Conservation (phyloP, 306 rosid species). For the Mimosa bimucronata region DNA sequence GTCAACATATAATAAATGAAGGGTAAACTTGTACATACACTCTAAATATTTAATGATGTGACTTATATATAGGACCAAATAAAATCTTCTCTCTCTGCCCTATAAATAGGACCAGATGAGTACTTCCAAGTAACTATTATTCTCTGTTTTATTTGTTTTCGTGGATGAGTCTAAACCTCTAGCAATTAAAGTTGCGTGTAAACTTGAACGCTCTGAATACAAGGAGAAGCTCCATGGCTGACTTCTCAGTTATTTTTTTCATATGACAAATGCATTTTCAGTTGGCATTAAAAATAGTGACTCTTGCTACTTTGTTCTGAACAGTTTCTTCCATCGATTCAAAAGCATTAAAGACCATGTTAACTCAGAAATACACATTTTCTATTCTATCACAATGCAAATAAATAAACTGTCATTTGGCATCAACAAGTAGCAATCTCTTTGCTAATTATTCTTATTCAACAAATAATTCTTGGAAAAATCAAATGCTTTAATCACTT, state of each 20-base stretch:
- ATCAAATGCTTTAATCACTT: slow-evolving; percentile 4
- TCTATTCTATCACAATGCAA: not conserved
- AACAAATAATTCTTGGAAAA: slow-evolving; percentile 9
- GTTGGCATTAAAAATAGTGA: not conserved
- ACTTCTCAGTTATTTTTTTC: not conserved
- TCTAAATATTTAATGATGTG: too few species aligned
- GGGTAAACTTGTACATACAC: too few species aligned
- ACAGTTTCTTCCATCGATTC: not conserved
- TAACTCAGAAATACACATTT: not conserved
- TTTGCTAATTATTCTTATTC: not conserved
- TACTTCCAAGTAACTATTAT: slow-evolving; percentile 28
- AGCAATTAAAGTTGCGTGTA: slow-evolving; percentile 1
- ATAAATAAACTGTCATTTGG: not conserved
- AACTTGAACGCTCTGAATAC: not conserved
- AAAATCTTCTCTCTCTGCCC: too few species aligned
- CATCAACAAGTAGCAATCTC: not conserved
- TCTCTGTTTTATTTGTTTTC: slow-evolving; percentile 28
- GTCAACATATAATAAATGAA: too few species aligned
- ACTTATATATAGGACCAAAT: too few species aligned
- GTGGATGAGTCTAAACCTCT: slow-evolving; percentile 22
- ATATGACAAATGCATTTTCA: not conserved
- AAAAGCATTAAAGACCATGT: not conserved
- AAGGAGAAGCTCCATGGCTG: not conserved
- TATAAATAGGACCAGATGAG: too few species aligned
- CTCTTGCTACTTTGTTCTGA: not conserved